Percentiles rank a stretch among this genome's conserved stretches.
These are phyloP conservation scores for Leishmania martiniquensis DNA, from an alignment of 208 protist species.

Conservation along the genomic window DNA sequence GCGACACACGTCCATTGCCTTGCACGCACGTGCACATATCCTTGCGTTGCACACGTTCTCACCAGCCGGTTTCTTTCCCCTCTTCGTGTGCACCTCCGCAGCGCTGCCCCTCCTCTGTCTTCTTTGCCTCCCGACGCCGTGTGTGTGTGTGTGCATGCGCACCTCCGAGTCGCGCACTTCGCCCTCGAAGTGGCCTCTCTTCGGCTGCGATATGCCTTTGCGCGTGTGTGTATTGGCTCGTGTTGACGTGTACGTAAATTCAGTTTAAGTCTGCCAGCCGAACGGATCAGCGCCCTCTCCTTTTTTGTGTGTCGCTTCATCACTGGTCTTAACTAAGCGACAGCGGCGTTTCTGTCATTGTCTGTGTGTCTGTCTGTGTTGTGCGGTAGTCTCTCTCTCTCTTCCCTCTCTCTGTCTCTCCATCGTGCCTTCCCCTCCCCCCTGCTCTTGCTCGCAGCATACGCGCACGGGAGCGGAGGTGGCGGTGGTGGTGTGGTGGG, in stretches of 20 bases:
- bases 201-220: background rate
- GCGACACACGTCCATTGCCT: background rate
- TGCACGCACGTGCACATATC: background rate
- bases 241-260: background rate
- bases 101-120: background rate
- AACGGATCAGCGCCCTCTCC: no score
- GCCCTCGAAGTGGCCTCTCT: background rate
- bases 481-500: no score
- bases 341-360: background rate
- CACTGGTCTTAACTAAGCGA: background rate
- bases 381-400: background rate
- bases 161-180: background rate
- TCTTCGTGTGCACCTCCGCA: background rate
- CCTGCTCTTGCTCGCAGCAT: no score
- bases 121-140: background rate
- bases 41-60: background rate
- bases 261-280: no score
- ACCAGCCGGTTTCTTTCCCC: background rate
- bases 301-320: background rate
- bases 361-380: background rate
- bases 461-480: no score
- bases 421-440: no score
- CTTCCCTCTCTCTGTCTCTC: no score
- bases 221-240: background rate
- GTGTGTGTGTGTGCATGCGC: no score